Base-by-base conservation (phyloP, 305 asterid species). In the Fraxinus baroniana region DNA sequence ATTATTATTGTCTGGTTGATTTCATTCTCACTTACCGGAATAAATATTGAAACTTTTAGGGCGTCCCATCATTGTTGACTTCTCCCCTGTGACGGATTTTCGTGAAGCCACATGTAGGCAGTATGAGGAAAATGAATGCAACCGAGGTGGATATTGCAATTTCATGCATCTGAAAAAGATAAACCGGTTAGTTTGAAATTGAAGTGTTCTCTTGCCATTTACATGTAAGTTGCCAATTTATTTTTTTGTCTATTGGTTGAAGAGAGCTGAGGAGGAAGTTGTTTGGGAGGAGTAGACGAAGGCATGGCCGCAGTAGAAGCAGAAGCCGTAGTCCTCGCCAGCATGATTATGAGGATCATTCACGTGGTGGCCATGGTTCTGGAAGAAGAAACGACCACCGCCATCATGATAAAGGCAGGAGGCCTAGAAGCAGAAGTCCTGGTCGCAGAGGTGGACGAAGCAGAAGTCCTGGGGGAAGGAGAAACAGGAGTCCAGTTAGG, bases 391-490 rank as follows among this genome's bases (percentile, higher is more conserved):
- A 94, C 15, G 97, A 90, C 81, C 83, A 81, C 73, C 94, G 90
- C 79, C 88, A 90, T 84, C 89, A 86, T 82, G 96, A 90, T 46
- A 91, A 94, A 84, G 90, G 95, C 28, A 85, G 93, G 89, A 85
- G 93, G 89, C 93, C 93, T 76, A 87, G 95, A 78, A 94, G 96
- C 90, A 89, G 95, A 89, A 91, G 94, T 78, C 95, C 97, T 5
- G 90, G 89, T 76, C 88, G 93, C 39, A 92, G 94, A 86, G 86
- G 89, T 33, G 93, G 93, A 44, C 86, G 92, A 57, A 93, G 95
- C 89, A 86, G 91, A 87, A 94, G 95, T 74, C 98, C 97, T 24
- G 88, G 83, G 22, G 92, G 92, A 24, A 89, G 97, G 90, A 91
- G 95, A 89, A 92, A 87, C 84, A 85, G 94, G 86, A 89, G 95